Conservation (phyloP, 495 filamentous ascomycete genomes). For the Neohortaea acidophila region DNA sequence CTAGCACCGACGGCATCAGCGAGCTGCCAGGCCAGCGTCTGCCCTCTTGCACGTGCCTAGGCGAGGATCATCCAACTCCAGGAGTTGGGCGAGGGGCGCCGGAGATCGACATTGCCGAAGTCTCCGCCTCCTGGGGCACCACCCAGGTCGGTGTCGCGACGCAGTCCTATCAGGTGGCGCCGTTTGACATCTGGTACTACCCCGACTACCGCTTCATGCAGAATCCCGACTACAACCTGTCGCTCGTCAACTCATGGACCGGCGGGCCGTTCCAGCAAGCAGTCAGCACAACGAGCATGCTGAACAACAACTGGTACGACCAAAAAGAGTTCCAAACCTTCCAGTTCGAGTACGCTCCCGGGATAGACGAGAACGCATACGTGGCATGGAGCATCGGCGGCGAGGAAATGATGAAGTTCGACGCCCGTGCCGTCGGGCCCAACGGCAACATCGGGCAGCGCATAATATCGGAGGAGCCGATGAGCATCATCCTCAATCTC, state of each 20-base stretch:
- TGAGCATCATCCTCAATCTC: constrained; percentile 55
- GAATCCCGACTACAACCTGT: constrained; percentile 17
- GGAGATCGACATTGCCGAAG: constrained; percentile 66
- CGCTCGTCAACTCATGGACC: constrained; percentile 21
- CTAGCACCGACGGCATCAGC: constrained; percentile 49
- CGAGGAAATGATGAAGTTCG: constrained; percentile 50
- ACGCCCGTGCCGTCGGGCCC: constrained; percentile 47
- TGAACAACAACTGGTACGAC: constrained; percentile 68
- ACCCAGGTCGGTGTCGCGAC: constrained; percentile 47
- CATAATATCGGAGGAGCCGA: constrained; percentile 52
- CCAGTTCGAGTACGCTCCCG: constrained; percentile 58
- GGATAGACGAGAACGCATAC: constrained; percentile 33
- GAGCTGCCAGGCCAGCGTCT: constrained; percentile 60
- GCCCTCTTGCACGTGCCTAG: constrained; percentile 51
- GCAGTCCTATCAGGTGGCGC: constrained; percentile 58
- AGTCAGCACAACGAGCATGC: constrained; percentile 51
- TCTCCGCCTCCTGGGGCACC: constrained; percentile 42
- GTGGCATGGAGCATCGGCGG: constrained; percentile 57
- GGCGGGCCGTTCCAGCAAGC: constrained; percentile 62
- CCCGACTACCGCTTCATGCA: constrained; percentile 37
- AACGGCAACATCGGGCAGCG: constrained; percentile 64
- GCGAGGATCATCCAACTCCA: constrained; percentile 52
- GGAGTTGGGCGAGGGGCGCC: constrained; percentile 58
- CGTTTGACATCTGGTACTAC: constrained; percentile 63
- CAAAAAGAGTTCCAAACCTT: constrained; percentile 56